A percentile compares a stretch with the other conserved stretches of the same genome.
These are phyloP conservation scores for Canna indica DNA, from an alignment of 176 grass and related monocot species.

Conservation along the genomic window DNA sequence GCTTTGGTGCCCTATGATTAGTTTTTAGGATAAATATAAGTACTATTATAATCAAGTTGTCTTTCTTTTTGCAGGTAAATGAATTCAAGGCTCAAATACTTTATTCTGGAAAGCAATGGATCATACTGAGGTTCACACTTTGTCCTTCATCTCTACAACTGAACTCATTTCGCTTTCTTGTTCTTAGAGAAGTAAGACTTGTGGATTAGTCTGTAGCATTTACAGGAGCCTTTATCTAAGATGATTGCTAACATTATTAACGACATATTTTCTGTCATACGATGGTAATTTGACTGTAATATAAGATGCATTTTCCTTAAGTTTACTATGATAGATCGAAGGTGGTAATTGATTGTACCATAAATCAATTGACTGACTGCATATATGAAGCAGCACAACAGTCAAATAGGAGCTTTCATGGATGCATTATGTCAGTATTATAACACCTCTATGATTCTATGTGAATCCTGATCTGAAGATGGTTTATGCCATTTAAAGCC, in stretches of 20 bases:
- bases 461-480: background rate
- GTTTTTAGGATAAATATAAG: background rate
- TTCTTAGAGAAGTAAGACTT: background rate
- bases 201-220: background rate
- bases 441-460: background rate
- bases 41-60: background rate
- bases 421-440: background rate
- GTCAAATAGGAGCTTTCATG: background rate
- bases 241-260: background rate
- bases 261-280: background rate
- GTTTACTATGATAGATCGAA: too few species aligned
- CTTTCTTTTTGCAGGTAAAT: constrained; percentile 46
- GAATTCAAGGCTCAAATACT: constrained; percentile 36
- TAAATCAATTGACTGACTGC: background rate
- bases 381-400: background rate
- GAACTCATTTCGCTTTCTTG: constrained; percentile 11
- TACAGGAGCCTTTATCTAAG: background rate
- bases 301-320: too few species aligned
- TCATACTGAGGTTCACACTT: constrained; percentile 60
- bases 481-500: too few species aligned
- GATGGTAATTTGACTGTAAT: too few species aligned
- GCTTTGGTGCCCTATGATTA: background rate
- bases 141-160: constrained; percentile 16
- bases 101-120: constrained; percentile 30
- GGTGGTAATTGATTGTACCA: background rate